Percentiles rank a stretch among this genome's conserved stretches.
Conservation (phyloP, 495 filamentous ascomycete species). For the Neurospora tetraspora region DNA sequence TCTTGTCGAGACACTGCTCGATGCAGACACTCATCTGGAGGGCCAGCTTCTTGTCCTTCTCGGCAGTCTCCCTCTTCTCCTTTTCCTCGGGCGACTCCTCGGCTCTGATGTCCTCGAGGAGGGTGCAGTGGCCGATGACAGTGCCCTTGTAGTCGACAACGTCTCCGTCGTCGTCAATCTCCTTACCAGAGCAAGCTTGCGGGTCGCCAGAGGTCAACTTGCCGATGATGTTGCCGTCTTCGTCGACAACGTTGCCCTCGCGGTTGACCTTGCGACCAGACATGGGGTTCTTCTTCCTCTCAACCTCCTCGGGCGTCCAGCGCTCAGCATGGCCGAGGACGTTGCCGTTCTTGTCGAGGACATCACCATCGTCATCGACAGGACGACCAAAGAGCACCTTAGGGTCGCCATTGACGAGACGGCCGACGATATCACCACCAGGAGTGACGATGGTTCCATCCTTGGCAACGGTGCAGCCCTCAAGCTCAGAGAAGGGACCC, state of each 20-base stretch:
- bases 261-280: constrained; percentile 68
- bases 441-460: constrained; percentile 60
- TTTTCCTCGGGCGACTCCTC: constrained; percentile 42
- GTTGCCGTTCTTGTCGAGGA: constrained; percentile 76
- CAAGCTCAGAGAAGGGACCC: constrained; percentile 69
- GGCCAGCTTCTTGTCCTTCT: constrained; percentile 65
- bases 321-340: constrained; percentile 70
- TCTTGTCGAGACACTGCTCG: constrained; percentile 66
- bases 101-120: constrained; percentile 64
- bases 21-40: constrained; percentile 67
- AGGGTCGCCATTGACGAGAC: constrained; percentile 61
- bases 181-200: constrained; percentile 58
- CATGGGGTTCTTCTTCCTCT: constrained; percentile 50
- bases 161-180: constrained; percentile 79
- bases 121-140: constrained; percentile 67
- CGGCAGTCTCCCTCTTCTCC: constrained; percentile 43
- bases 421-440: constrained; percentile 59
- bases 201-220: constrained; percentile 68
- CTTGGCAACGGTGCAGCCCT: constrained; percentile 61
- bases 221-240: constrained; percentile 72
- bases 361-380: constrained; percentile 77
- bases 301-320: constrained; percentile 69
- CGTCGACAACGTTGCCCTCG: constrained; percentile 73
- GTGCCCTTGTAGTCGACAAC: constrained; percentile 76
- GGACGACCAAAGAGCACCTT: constrained; percentile 61